Base-by-base conservation (phyloP, 306 rosid genomes). In the Trichosanthes truncata region DNA sequence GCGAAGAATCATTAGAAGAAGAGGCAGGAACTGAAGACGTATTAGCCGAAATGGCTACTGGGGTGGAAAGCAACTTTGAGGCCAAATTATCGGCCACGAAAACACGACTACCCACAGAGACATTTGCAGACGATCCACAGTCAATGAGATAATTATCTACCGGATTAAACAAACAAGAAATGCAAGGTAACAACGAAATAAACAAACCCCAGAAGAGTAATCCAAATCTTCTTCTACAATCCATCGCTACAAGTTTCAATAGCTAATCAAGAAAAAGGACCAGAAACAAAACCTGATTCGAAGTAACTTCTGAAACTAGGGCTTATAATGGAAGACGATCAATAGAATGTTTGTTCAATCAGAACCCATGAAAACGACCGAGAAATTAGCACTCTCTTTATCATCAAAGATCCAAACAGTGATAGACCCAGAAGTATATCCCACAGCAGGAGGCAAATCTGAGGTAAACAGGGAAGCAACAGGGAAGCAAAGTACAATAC, bases 101-200 rank as follows among this genome's bases (percentile, higher is more conserved):
- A 75, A 89, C 88, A 29, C 90, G 86, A 46, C n/a, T 25, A 80
- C 86, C 93, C 12, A 89, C 88, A 6, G 86, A 36, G 79, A 92
- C 86, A 86, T 38, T 84, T 17, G 57, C 0, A 35, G 82, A 2
- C 35, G 98, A 83, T 73, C 93, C 98, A 90, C 98, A 93, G n/a
- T 90, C 91, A 85, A 93, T 90, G 67, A 87, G 92, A 83, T 91
- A 91, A 81, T 85, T 88, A 80, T 93, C 97, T 15, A 60, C 25
- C 25, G 96, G 92, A 80, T 78, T 82, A 80, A 89, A 93, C 49
- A 67, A 88, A 71, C 80, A 81, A 83, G 84, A 90, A 80, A 84
- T 83, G 41, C 84, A 84, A 15, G 86, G 60, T 45, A 82, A 79
- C 82, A 89, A 88, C 59, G 90, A 80, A 61, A 86, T 61, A 25